Evolutionary conservation across 2,329 filamentous ascomycete species (phyloP).

Genomic region (Aspergillus cejpii): DNA sequence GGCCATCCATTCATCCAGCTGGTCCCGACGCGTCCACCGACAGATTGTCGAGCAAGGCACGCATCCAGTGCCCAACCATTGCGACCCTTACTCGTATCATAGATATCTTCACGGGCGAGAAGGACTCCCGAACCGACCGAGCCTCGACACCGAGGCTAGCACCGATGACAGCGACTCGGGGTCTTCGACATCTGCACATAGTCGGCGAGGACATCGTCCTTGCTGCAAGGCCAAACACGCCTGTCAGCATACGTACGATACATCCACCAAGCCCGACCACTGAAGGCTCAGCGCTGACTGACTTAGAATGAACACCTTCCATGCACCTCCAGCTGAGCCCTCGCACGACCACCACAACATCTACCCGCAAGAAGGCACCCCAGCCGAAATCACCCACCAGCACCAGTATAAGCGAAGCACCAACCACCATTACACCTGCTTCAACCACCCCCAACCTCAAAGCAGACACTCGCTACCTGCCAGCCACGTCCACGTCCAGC

Average conservation of each 20-base stretch:
- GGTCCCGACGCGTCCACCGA: background rate
- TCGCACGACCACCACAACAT: background rate
- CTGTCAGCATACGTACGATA: background rate
- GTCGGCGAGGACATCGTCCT: background rate
- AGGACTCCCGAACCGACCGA: background rate
- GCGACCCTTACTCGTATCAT: background rate
- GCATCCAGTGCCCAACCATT: background rate
- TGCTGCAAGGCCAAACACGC: background rate
- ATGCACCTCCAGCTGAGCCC: background rate
- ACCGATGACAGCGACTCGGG: background rate
- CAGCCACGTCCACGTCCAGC: background rate
- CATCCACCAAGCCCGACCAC: background rate
- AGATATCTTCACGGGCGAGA: background rate
- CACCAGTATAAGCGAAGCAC: background rate
- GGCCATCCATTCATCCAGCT: background rate
- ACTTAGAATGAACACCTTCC: background rate
- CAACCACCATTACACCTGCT: background rate
- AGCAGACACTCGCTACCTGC: background rate
- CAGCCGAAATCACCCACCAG: background rate
- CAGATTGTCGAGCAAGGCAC: background rate
- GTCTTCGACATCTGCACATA: background rate
- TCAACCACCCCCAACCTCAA: background rate
- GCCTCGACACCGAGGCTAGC: background rate
- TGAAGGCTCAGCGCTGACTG: no score
- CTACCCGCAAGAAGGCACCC: no score